These are phyloP conservation scores for Pichia sp. DNA, from an alignment of 1,139 yeast genomes.

Conservation along the genomic window DNA sequence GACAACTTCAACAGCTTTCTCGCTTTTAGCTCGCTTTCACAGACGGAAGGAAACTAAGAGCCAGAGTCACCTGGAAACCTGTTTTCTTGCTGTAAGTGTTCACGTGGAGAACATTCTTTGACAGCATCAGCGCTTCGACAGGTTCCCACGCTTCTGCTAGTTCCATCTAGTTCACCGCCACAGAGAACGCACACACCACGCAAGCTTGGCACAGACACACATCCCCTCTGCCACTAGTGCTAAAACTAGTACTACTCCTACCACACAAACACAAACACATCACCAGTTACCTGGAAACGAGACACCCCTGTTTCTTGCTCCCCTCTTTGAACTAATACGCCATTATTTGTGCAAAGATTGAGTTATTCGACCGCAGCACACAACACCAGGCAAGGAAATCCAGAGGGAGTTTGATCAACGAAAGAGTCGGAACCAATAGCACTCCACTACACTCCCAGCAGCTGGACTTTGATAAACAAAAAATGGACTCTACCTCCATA, in stretches of 20 bases:
- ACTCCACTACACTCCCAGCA: too few species aligned
- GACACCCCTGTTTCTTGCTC: too few species aligned
- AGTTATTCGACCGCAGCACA: too few species aligned
- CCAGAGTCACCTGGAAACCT: background rate
- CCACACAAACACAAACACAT: background rate
- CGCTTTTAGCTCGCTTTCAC: background rate
- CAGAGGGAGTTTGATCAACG: too few species aligned
- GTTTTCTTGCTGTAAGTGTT: background rate
- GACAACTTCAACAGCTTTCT: background rate
- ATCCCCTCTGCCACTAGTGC: background rate
- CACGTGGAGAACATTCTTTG: background rate
- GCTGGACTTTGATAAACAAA: background rate
- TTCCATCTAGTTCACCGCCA: background rate
- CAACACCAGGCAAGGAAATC: too few species aligned
- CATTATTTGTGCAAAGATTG: too few species aligned
- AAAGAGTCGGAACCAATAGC: too few species aligned
- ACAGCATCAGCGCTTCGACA: background rate
- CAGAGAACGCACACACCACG: background rate
- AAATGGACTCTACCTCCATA: conserved; percentile 31
- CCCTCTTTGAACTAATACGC: too few species aligned
- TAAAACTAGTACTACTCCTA: background rate
- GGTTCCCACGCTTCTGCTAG: background rate
- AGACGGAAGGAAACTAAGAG: background rate
- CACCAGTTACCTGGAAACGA: background rate
- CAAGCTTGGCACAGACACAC: background rate